Base-by-base conservation (phyloP, 108 stramenopile genomes). In the Nannochloropsis salina region DNA sequence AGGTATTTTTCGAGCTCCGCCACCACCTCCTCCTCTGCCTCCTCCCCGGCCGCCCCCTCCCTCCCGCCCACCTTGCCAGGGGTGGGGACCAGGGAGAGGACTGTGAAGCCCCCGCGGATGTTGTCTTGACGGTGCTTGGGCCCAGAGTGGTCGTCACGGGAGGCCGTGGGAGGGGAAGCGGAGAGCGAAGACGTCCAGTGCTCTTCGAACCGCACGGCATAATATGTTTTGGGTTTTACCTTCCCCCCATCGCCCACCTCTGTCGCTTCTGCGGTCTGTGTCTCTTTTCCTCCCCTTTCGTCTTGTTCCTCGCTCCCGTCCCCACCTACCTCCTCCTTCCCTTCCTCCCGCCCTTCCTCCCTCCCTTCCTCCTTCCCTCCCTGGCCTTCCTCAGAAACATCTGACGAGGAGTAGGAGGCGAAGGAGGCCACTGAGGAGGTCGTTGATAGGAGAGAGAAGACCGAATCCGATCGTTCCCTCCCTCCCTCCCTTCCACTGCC, bases 401-500 rank as follows among this genome's bases (percentile, higher is more conserved):
- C 15, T 15, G 5, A 74, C 2, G 61, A 74, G 61, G 61, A 74
- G 61, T 74, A 74, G 61, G 61, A 74, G 61, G 61, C 15, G 61
- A 74, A 74, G 61, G 61, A 74, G 2, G 61, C 61, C 61, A 74
- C 15, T n/a, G 61, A 74, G 20, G 61, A 74, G 20, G 6, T n/a
- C 20, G 20, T 74, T n/a, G 61, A 74, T 0, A n/a, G 20, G 20
- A n/a, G 15, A n/a, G 61, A 74, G 3, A n/a, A 74, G 61, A 74
- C 61, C 8, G 61, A 74, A 74, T 3, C 61, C n/a, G 61, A 74
- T 6, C 61, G 61, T n/a, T 74, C 61, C 61, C 61, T 74, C n/a
- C 61, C 61, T 74, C 61, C 61, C 61, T 74, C 61, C 61, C 61
- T 74, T n/a, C 61, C 61, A n/a, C 61, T n/a, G 20, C n/a, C 61